Percentiles rank a stretch among this genome's conserved stretches.
Evolutionary conservation across 192 early-diverging fungal species (phyloP).

Genomic region (Globomyces pollinis-pini): DNA sequence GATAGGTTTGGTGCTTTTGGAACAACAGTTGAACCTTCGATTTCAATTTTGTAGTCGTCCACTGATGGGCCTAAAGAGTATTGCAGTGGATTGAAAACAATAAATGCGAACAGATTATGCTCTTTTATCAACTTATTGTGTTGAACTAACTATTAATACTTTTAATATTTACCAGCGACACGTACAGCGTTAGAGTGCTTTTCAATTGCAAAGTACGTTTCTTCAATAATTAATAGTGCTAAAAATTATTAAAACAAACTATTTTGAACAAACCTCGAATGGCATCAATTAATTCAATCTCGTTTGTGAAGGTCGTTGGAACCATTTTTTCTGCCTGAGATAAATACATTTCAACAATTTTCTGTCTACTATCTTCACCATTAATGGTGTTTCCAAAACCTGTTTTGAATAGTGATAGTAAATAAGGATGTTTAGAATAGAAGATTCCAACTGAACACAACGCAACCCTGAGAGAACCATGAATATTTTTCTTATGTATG

Average conservation of each 20-base stretch:
- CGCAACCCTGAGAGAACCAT: background rate
- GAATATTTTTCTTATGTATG: background rate
- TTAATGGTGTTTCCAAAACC: background rate
- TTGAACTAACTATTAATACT: background rate
- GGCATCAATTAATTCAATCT: constrained; percentile 3
- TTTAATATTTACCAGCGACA: background rate
- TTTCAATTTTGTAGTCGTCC: background rate
- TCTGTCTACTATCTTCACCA: background rate
- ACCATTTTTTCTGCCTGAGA: constrained; percentile 7
- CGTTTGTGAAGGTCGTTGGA: background rate
- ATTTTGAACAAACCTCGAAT: too few relatives aligned
- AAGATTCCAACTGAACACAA: constrained; percentile 2
- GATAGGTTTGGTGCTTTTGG: background rate
- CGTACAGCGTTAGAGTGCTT: background rate
- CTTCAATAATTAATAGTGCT: background rate
- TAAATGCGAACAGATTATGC: background rate
- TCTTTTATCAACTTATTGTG: background rate
- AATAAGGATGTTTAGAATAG: constrained; percentile 6
- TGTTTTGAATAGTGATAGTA: constrained; percentile 1
- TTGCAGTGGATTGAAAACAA: constrained; percentile 3
- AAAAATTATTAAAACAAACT: too few relatives aligned
- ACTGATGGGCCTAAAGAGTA: background rate
- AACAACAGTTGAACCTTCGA: background rate
- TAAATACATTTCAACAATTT: constrained; percentile 1
- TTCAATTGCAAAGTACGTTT: background rate